phyloP scores from a whole-genome alignment of 257 asterid species.

The Henckelia pumila region DNA sequence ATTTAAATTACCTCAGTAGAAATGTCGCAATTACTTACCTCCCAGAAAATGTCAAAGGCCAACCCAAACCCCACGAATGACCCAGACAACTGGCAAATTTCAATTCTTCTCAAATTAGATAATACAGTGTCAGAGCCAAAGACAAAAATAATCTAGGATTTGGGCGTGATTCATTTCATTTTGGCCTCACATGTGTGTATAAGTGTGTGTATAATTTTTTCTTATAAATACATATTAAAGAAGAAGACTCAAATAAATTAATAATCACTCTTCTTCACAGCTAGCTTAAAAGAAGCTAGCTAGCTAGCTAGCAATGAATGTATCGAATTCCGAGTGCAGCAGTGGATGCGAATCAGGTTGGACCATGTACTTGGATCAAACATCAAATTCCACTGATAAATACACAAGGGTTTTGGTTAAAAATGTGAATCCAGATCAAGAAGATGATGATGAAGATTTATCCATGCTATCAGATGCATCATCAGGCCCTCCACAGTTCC shows the following conservation, averaged over 20 bases:
- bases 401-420: conserved; percentile 28
- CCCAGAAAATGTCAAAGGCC: background rate
- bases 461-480: conserved; percentile 25
- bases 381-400: conserved; percentile 41
- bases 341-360: conserved; percentile 94
- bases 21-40: background rate
- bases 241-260: background rate
- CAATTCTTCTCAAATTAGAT: conserved; percentile 60
- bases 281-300: background rate
- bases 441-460: conserved; percentile 50
- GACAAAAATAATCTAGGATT: conserved; percentile 63
- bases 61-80: background rate
- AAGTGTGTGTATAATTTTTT: conserved; percentile 20
- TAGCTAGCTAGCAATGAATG: conserved; percentile 60
- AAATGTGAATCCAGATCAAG: conserved; percentile 24
- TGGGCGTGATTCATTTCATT: conserved; percentile 46
- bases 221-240: conserved; percentile 40
- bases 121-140: conserved; percentile 39
- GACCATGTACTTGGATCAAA: conserved; percentile 80
- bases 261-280: background rate
- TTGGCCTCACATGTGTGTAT: conserved; percentile 35
- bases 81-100: conserved; percentile 62
- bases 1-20: too few relatives aligned
- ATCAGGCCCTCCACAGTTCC: conserved; percentile 22
- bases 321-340: conserved; percentile 63